Evolutionary conservation across 2,329 filamentous ascomycete genomes (phyloP).

Genomic region (Amesomyces nigricolor): DNA sequence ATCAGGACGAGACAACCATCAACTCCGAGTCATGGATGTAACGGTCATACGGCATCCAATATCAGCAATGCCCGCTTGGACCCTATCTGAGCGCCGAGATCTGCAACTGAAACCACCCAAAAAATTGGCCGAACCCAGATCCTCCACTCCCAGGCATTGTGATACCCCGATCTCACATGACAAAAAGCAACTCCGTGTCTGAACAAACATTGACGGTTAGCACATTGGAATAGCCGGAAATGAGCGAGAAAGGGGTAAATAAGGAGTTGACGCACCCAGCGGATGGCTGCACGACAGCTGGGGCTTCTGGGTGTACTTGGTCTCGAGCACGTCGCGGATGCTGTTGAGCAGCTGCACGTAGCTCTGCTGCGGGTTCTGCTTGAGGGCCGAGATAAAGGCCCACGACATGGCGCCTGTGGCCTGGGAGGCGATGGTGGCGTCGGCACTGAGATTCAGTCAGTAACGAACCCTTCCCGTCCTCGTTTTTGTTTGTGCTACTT

Average conservation of each 20-base stretch:
- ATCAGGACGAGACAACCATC: no score
- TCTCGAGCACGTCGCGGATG: constrained; percentile 80
- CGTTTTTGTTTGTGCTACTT: constrained; percentile 28
- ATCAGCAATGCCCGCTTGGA: no score
- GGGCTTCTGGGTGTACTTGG: constrained; percentile 89
- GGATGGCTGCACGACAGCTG: constrained; percentile 96
- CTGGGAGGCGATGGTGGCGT: constrained; percentile 80
- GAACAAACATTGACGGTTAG: constrained; percentile 1
- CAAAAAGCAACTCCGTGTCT: constrained; percentile 26
- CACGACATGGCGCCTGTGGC: constrained; percentile 98
- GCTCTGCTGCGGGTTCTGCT: constrained; percentile 90
- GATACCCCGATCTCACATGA: constrained; percentile 19
- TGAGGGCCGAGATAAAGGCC: constrained; percentile 87
- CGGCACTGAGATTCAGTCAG: constrained; percentile 54
- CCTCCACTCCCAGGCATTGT: not conserved
- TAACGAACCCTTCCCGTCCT: not conserved
- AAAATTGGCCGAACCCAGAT: not conserved
- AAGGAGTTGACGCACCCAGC: constrained; percentile 59
- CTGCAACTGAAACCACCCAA: not conserved
- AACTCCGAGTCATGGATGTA: no score
- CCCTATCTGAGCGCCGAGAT: not conserved
- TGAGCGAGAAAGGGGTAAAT: not conserved
- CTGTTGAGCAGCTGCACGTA: constrained; percentile 95
- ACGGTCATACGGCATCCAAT: no score
- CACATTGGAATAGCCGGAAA: not conserved